Base-by-base conservation (phyloP, 2,329 filamentous ascomycete genomes). In the Dothistroma pini region DNA sequence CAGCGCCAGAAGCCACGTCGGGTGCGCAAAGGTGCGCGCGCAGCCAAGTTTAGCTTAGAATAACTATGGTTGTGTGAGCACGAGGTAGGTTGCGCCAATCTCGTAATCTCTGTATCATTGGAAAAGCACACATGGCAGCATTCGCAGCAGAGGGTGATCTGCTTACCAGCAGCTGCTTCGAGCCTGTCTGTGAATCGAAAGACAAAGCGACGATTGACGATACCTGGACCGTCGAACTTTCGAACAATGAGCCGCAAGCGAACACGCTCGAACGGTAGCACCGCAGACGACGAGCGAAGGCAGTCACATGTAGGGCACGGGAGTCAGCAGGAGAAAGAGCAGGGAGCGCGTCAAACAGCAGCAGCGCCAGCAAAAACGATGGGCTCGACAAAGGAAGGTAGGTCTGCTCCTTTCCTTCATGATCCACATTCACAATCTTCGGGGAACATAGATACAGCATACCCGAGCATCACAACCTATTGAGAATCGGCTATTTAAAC, bases 21-120 rank as follows among this genome's bases (percentile, higher is more conserved):
- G 31, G 21, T 53, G 25, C 51, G 51, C 51, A 53, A 53, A 35
- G 8, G 31, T 53, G 11, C 51, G 35, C 51, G n/a, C 51, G 51
- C 51, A 35, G 51, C 1, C 5, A 21, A 5, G 8, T 31, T 29
- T 44, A 32, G 51, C 51, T 53, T 29, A 53, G 51, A 53, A 53
- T 21, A 53, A 29, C n/a, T 35, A 4, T 21, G 25, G 31, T 8
- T 32, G 51, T 35, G 12, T n/a, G 14, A n/a, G 25, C 25, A 6
- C 25, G 41, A 44, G 41, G 41, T 44, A 44, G 41, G 51, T 35
- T 53, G 29, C 51, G 35, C 51, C 11, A 35, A 11, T 19, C 31
- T 35, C 51, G 51, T 53, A 31, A 53, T 35, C 31, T 35, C 22
- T 51, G 48, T 14, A 12, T 21, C 41, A 44, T 44, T 12, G 22